Evolutionary conservation across 306 rosid species (phyloP), one percentile per base, ranked within the genome.

Genomic region (Cucurbita maxima): DNA sequence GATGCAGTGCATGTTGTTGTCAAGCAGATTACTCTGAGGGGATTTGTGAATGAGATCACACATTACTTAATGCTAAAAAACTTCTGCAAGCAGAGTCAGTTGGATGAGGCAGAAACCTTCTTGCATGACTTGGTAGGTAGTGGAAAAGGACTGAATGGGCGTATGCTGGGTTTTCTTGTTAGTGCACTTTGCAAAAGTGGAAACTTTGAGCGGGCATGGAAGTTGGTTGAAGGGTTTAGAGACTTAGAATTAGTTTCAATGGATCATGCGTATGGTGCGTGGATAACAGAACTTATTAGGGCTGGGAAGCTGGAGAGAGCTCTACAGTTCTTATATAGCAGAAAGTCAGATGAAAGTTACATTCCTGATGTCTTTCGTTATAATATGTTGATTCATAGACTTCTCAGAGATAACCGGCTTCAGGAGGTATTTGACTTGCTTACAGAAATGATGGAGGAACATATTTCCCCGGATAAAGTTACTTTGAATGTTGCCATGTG

Each of bases 401-500:
- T 93, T 75, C 77, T 93, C 85, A 86, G 79, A 79, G 71, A 88
- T 84, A 77, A 79, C 48, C 85, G 90, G 51, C 88, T 90, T 10
- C 68, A 14, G 7, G 88, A 90, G 70, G 85, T 79, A 15, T 88
- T 74, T 75, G 92, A 88, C 80, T 79, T 93, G 79, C 76, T 93
- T 72, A 80, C 78, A 82, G 98, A 93, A 80, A 93, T 93, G 98
- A 81, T 76, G 67, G 89, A 93, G 55, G 57, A 63, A 30, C 53
- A 72, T 67, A 79, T 82, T 55, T 77, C 79, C 4, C 97, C 96
- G 1, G 84, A 90, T 76, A 51, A 36, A 73, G 79, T 84, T 57
- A 88, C 98, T 72, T 84, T 90, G 91, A 88, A 88, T 79, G 83
- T 79, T 77, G 90, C 80, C 25, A 64, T 88, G 81, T 90, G 94